Evolutionary conservation across 768 basidiomycete species (phyloP).

Genomic region (Zangia roseola): DNA sequence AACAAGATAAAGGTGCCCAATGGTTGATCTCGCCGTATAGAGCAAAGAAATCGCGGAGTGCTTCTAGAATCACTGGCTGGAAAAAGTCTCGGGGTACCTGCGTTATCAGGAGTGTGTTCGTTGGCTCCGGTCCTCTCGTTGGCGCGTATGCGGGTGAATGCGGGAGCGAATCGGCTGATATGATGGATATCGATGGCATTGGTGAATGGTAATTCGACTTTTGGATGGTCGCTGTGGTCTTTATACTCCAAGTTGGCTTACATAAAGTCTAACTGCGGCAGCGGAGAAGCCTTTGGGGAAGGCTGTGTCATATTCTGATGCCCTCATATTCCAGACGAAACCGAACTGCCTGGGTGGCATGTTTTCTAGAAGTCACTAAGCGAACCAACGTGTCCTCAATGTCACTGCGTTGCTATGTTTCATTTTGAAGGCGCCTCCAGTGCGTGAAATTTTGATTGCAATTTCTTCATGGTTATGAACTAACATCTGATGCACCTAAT

Average conservation of each 20-base stretch:
- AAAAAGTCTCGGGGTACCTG: slow-evolving; percentile 78
- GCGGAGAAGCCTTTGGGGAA: neutral
- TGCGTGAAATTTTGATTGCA: slow-evolving; percentile 1
- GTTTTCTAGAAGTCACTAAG: slow-evolving; percentile 15
- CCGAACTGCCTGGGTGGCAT: slow-evolving; percentile 12
- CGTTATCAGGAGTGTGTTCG: slow-evolving; percentile 86
- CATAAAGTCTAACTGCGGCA: slow-evolving; percentile 14
- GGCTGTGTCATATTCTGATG: slow-evolving; percentile 21
- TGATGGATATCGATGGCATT: slow-evolving; percentile 32
- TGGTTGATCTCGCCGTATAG: slow-evolving; percentile 79
- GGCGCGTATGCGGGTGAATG: neutral
- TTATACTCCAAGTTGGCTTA: slow-evolving; percentile 20
- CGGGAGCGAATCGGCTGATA: slow-evolving; percentile 11
- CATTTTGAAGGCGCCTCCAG: slow-evolving; percentile 2
- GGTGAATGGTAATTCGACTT: neutral
- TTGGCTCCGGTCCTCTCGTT: slow-evolving; percentile 30
- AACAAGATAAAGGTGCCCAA: slow-evolving; percentile 86
- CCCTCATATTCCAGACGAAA: neutral
- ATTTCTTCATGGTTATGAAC: neutral
- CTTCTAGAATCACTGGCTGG: slow-evolving; percentile 60
- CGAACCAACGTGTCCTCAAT: neutral
- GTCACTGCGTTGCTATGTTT: slow-evolving; percentile 5
- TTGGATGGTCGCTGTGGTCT: slow-evolving; percentile 2
- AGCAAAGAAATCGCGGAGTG: slow-evolving; percentile 70
- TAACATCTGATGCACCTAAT: neutral